phyloP scores from a whole-genome alignment of 176 grass and related monocot species.

The Typha latifolia region DNA sequence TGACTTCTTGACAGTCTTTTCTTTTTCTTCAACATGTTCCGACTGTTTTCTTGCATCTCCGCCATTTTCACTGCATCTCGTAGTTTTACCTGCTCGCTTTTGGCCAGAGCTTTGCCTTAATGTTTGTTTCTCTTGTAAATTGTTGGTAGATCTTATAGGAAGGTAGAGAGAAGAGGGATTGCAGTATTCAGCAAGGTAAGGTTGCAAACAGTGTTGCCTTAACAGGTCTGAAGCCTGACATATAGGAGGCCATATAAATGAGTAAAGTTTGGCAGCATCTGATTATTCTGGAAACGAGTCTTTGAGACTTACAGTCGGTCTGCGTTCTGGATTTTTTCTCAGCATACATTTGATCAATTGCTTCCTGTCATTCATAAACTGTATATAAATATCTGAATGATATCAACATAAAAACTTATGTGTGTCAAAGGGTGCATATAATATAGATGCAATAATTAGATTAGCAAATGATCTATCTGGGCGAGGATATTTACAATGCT shows the following conservation, averaged over 20 bases:
- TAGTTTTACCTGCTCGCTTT: slow-evolving; percentile 29
- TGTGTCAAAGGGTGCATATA: not conserved
- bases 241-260: not conserved
- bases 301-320: slow-evolving; percentile 63
- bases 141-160: slow-evolving; percentile 55
- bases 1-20: slow-evolving; percentile 19
- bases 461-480: not conserved
- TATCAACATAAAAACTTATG: not conserved
- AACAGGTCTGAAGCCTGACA: slow-evolving; percentile 66
- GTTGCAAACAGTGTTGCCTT: slow-evolving; percentile 58
- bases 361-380: slow-evolving; percentile 34
- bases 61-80: slow-evolving; percentile 13
- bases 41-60: slow-evolving; percentile 19
- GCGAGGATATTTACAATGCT: slow-evolving; percentile 41
- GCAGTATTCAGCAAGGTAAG: slow-evolving; percentile 52
- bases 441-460: not conserved
- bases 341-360: slow-evolving; percentile 87
- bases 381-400: not conserved
- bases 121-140: slow-evolving; percentile 38
- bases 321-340: slow-evolving; percentile 83
- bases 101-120: slow-evolving; percentile 35
- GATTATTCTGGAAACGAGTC: not conserved
- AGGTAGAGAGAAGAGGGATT: slow-evolving; percentile 63
- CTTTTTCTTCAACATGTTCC: slow-evolving; percentile 18
- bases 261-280: not conserved